Percentiles rank a stretch among this genome's conserved stretches.
These are phyloP conservation scores for Pythium biforme DNA, from an alignment of 352 stramenopile genomes.

Conservation along the genomic window DNA sequence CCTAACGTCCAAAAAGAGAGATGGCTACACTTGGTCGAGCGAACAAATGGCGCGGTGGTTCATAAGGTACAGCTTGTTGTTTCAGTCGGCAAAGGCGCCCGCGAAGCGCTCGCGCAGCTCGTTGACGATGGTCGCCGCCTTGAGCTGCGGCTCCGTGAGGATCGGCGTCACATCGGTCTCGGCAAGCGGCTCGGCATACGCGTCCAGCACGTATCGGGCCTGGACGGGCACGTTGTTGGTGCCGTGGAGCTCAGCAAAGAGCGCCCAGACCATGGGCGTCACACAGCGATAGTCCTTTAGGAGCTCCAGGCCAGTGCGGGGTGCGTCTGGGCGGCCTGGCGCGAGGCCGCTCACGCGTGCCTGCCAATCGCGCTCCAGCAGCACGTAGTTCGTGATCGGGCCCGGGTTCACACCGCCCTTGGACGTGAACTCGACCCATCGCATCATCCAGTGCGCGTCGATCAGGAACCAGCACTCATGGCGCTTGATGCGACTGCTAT, in stretches of 20 bases:
- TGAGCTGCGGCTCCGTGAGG: conserved; percentile 42
- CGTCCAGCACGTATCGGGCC: conserved; percentile 45
- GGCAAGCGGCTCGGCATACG: conserved; percentile 41
- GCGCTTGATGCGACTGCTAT: conserved; percentile 49
- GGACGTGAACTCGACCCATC: conserved; percentile 58
- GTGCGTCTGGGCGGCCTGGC: conserved; percentile 42
- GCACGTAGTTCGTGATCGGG: conserved; percentile 58
- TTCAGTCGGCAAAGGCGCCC: conserved; percentile 9
- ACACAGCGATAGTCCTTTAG: conserved; percentile 68
- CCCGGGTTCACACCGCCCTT: conserved; percentile 51
- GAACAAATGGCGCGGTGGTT: not conserved
- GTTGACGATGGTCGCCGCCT: conserved; percentile 43
- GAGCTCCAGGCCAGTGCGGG: conserved; percentile 40
- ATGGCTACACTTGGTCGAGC: conserved; percentile 10
- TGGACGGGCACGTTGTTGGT: conserved; percentile 43
- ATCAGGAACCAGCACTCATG: conserved; percentile 78
- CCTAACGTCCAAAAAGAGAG: not conserved
- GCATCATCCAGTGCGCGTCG: conserved; percentile 60
- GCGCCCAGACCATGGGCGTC: conserved; percentile 71
- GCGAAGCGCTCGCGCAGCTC: conserved; percentile 34
- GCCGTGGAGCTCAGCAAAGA: conserved; percentile 65
- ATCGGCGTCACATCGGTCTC: conserved; percentile 34
- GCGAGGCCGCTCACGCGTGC: conserved; percentile 28
- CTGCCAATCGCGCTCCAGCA: conserved; percentile 46
- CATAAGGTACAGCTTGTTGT: too few species aligned